Conservation (phyloP, 2,329 filamentous ascomycete genomes). For the Zasmidium citrigriseum region DNA sequence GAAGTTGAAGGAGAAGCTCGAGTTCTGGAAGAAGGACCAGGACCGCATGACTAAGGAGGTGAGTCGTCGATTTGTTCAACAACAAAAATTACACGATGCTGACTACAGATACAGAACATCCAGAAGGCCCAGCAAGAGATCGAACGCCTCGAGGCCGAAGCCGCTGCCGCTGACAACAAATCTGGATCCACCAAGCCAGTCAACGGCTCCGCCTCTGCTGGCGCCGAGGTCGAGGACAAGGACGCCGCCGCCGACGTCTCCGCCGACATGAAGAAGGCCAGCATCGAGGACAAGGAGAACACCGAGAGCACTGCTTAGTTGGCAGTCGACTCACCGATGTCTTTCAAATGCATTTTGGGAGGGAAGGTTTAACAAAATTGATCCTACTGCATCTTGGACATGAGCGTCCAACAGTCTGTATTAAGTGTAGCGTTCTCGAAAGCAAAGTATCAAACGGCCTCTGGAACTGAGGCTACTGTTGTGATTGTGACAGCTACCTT, state of each 20-base stretch:
- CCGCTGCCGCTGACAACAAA: slow-evolving; percentile 44
- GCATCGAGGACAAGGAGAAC: slow-evolving; percentile 54
- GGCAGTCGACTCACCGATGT: neutral
- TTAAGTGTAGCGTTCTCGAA: slow-evolving; percentile 4
- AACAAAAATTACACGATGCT: slow-evolving; percentile 3
- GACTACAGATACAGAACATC: slow-evolving; percentile 69
- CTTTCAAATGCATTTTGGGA: slow-evolving; percentile 4
- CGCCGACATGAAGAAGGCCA: slow-evolving; percentile 62
- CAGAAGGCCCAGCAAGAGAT: slow-evolving; percentile 97
- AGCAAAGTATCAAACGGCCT: neutral
- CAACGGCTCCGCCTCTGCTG: slow-evolving; percentile 56
- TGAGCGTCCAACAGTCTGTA: neutral
- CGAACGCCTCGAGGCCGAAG: slow-evolving; percentile 75
- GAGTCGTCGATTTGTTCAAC: slow-evolving; percentile 42
- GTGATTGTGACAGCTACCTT: no score
- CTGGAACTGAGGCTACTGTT: no score
- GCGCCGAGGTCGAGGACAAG: slow-evolving; percentile 56
- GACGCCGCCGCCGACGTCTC: slow-evolving; percentile 60
- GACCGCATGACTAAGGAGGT: slow-evolving; percentile 87
- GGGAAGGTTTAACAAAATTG: slow-evolving; percentile 1
- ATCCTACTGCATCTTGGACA: slow-evolving; percentile 4
- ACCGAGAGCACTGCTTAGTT: slow-evolving; percentile 11
- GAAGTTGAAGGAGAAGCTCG: slow-evolving; percentile 90
- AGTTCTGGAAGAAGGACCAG: slow-evolving; percentile 89
- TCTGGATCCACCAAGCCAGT: slow-evolving; percentile 51